These are phyloP conservation scores for Myotisia sp. DNA, from an alignment of 2,329 filamentous ascomycete species.

Conservation along the genomic window DNA sequence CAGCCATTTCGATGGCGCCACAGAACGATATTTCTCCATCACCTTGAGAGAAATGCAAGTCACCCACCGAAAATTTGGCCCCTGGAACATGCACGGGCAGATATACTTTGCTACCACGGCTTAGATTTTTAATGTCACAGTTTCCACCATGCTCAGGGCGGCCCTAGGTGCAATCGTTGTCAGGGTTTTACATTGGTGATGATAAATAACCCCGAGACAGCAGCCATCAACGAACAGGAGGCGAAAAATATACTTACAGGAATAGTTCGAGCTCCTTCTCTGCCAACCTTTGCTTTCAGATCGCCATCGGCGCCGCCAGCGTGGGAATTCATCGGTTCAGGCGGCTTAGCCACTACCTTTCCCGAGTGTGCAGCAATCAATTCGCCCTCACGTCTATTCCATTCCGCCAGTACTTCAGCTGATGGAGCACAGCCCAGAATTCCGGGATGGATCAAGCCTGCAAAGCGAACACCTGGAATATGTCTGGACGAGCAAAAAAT, in stretches of 20 bases:
- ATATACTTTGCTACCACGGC: constrained; percentile 66
- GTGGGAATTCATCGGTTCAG: constrained; percentile 56
- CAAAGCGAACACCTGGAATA: constrained; percentile 73
- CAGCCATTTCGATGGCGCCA: constrained; percentile 87
- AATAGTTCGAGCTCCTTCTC: constrained; percentile 71
- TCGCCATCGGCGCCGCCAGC: constrained; percentile 47
- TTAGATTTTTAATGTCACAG: constrained; percentile 81
- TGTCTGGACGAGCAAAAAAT: constrained; percentile 75
- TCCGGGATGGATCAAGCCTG: constrained; percentile 79
- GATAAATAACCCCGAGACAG: background rate
- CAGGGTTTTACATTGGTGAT: background rate
- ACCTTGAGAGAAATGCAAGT: constrained; percentile 75
- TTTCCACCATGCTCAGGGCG: constrained; percentile 80
- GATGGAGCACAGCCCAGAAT: constrained; percentile 84
- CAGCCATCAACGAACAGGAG: background rate
- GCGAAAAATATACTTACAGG: constrained; percentile 36
- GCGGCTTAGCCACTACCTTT: constrained; percentile 62
- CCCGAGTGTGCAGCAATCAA: constrained; percentile 52
- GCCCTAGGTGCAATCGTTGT: constrained; percentile 27
- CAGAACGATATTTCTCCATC: constrained; percentile 86
- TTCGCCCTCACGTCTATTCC: constrained; percentile 72
- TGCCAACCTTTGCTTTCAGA: constrained; percentile 52
- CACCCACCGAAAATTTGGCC: constrained; percentile 80
- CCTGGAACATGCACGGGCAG: constrained; percentile 75
- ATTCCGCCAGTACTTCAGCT: constrained; percentile 57